Evolutionary conservation across 192 early-diverging fungal species (phyloP).

Genomic region (Umbelopsis sp.): DNA sequence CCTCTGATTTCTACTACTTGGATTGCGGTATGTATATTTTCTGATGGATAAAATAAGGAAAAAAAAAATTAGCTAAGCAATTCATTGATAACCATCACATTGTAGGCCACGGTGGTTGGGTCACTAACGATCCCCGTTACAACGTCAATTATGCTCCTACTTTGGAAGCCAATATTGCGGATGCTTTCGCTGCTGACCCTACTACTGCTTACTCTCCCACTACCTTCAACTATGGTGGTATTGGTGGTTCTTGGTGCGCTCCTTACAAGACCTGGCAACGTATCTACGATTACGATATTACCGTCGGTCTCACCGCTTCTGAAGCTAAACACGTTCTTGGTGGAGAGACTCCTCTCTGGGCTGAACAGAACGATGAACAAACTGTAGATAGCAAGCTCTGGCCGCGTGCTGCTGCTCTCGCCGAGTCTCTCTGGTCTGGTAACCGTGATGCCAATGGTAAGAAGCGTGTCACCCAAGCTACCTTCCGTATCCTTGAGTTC

Average conservation of each 20-base stretch:
- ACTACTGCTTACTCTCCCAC: neutral
- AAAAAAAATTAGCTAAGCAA: neutral
- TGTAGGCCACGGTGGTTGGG: slow-evolving; percentile 53
- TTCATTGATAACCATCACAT: neutral
- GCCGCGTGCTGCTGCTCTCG: slow-evolving; percentile 66
- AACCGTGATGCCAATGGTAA: slow-evolving; percentile 53
- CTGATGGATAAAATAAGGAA: neutral
- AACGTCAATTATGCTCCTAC: neutral
- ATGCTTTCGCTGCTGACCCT: neutral
- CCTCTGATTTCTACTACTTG: slow-evolving; percentile 64
- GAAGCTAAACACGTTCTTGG: slow-evolving; percentile 62
- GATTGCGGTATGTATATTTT: slow-evolving; percentile 57
- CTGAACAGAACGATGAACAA: slow-evolving; percentile 62
- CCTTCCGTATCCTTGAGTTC: slow-evolving; percentile 59
- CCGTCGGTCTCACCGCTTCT: slow-evolving; percentile 45
- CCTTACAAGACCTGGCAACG: slow-evolving; percentile 70
- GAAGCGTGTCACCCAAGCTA: slow-evolving; percentile 34
- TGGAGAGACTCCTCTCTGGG: slow-evolving; percentile 68
- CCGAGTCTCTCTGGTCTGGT: slow-evolving; percentile 69
- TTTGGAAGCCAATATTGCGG: neutral
- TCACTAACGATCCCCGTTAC: slow-evolving; percentile 20
- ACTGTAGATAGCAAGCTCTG: slow-evolving; percentile 63
- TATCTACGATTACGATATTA: slow-evolving; percentile 65
- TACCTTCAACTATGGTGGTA: slow-evolving; percentile 34
- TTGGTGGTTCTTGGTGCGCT: slow-evolving; percentile 65